Evolutionary conservation across 2,329 filamentous ascomycete genomes (phyloP), one percentile per base, ranked within the genome.

Genomic region (Fusarium zealandicum): DNA sequence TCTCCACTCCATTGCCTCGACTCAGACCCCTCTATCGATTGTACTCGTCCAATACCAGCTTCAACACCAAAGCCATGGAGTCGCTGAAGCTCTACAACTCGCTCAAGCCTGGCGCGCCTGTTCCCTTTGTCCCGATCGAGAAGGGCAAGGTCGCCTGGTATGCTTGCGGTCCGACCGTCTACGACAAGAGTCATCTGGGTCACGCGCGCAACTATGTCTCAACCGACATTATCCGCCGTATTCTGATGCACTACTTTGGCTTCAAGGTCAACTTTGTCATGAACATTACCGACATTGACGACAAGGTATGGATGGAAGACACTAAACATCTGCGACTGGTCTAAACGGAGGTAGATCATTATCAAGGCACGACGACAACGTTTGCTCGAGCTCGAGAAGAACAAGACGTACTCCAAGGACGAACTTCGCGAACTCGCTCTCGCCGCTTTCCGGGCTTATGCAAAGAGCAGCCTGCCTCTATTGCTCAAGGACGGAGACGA

Each of bases 141-240:
- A 78, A 81, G 8, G 83, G 85, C 20, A 87, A 88, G 70, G 84
- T 96, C 22, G 86, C 85, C 5, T 96, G 92, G 91, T 96, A 96
- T 74, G 89, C 88, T 64, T 96, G 92, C 77, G 92, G 92, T 14
- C 92, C 92, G 52, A 96, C 92, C 3, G 87, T 90, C 35, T 93
- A 93, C 72, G 90, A 93, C 72, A 88, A 92, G 75, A 84, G 88
- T 58, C 90, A 93, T 78, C 75, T 93, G 38, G 88, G 91, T 25
- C 92, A 96, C 74, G 92, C 90, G 25, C 82, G 91, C 65, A 96
- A 96, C 77, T 96, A 96, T 82, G 90, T 96, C 59, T 90, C 88
- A 42, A 93, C 90, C 38, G 92, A 96, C 73, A 92, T 96, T 61
- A 87, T 96, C 64, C 84, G 92, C 57, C 86, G 92, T 67, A 90